Percentiles rank a stretch among this genome's conserved stretches.
phyloP scores from a whole-genome alignment of 2,329 filamentous ascomycete genomes.

The Fusarium burgessii region DNA sequence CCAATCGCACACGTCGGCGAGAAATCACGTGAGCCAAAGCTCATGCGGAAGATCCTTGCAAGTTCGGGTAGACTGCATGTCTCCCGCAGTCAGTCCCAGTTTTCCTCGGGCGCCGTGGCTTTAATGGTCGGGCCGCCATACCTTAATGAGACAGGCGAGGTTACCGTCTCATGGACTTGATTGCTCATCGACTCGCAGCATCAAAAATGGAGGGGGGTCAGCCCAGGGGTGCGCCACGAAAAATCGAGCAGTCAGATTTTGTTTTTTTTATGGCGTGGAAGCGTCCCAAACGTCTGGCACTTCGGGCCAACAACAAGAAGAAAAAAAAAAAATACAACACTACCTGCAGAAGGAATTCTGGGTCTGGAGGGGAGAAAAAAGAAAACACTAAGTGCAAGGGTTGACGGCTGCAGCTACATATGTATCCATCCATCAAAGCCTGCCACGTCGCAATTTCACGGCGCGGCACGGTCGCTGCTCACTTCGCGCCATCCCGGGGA shows the following conservation, averaged over 20 bases:
- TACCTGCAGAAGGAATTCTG: constrained; percentile 12
- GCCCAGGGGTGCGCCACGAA: not conserved
- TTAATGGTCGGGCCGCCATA: constrained; percentile 38
- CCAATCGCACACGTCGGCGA: constrained; percentile 53
- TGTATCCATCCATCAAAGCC: constrained; percentile 35
- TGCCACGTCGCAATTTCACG: constrained; percentile 50
- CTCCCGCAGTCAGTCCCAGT: constrained; percentile 48
- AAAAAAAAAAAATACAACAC: constrained; percentile 2
- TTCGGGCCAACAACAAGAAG: not conserved
- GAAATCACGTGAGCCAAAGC: constrained; percentile 51
- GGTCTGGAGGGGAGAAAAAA: not conserved
- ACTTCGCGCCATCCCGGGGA: constrained; percentile 47
- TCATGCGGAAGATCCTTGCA: constrained; percentile 53
- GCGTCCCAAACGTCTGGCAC: constrained; percentile 20
- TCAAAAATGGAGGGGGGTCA: not conserved
- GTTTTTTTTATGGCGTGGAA: not conserved
- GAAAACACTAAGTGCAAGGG: constrained; percentile 26
- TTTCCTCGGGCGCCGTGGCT: constrained; percentile 44
- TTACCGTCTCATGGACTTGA: constrained; percentile 32
- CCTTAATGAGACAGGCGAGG: constrained; percentile 38
- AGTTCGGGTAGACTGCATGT: constrained; percentile 50
- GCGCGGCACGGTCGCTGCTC: constrained; percentile 44
- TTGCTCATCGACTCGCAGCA: constrained; percentile 7
- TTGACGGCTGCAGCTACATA: constrained; percentile 17
- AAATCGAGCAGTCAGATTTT: constrained; percentile 10